Percentiles rank a stretch among this genome's conserved stretches.
Evolutionary conservation across 108 stramenopile genomes (phyloP).

Genomic region (Pseudonitzschia pungens): DNA sequence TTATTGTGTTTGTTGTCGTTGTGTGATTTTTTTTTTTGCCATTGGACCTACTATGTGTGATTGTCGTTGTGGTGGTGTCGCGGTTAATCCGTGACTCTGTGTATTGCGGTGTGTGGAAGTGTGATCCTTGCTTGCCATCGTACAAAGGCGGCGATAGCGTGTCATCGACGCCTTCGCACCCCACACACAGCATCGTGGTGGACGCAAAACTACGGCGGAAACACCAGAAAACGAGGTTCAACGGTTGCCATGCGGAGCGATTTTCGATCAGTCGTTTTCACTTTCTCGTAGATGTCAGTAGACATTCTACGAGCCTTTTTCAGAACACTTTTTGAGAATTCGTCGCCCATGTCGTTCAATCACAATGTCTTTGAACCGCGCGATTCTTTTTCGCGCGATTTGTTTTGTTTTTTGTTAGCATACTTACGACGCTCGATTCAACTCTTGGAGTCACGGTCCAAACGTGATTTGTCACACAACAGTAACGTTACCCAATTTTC

Average conservation of each 20-base stretch:
- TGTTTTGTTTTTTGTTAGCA: background rate
- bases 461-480: background rate
- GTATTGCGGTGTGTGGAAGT: constrained; percentile 19
- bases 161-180: constrained; percentile 20
- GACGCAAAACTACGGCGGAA: constrained; percentile 17
- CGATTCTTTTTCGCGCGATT: background rate
- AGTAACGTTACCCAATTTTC: background rate
- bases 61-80: constrained; percentile 18
- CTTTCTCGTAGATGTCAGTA: constrained; percentile 23
- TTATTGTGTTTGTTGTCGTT: constrained; percentile 8
- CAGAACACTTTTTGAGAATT: constrained; percentile 9
- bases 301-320: constrained; percentile 22
- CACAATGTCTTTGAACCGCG: constrained; percentile 19
- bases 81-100: constrained; percentile 23
- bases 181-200: constrained; percentile 23
- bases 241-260: background rate
- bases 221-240: background rate
- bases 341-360: background rate
- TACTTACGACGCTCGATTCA: background rate
- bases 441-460: background rate
- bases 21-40: constrained; percentile 14
- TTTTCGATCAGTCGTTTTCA: background rate
- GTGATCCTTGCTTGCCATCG: constrained; percentile 24
- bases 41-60: constrained; percentile 1
- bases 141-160: constrained; percentile 23